Evolutionary conservation across 306 rosid species (phyloP), one percentile per base, ranked within the genome.

Genomic region (Citrullus colocynthis): DNA sequence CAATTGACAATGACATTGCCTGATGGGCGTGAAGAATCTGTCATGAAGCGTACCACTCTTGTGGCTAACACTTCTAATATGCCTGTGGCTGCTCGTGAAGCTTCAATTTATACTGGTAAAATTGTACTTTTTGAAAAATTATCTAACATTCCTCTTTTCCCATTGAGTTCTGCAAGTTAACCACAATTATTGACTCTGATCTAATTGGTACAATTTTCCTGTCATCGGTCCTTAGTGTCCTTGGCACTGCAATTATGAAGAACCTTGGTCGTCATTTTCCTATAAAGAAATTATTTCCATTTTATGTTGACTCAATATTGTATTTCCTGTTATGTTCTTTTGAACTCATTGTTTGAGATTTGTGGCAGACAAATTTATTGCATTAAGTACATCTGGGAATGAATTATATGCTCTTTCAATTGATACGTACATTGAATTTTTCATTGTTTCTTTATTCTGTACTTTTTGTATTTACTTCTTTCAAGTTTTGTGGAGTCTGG

Each of bases 11-110:
- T 96, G 99, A 96, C 99, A 79, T 86, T 96, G 85, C 99, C 99
- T 71, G 99, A 96, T 84, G 99, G 99, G 8, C 99, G 99, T 80
- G 99, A 96, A 88, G 99, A 96, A 86, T 96, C 99, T 86, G 99
- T 96, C 82, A 92, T 96, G 99, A 96, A 92, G 87, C 99, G 99
- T 58, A 96, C 99, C 32, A 96, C 99, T 52, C 93, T 96, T 44
- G 99, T 96, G 80, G 99, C 99, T 79, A 96, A 96, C 89, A 96
- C 99, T 83, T 96, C 99, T 76, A 96, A 96, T 84, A 96, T 96
- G 99, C 99, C 97, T 56, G 98, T 96, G 89, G 99, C 99, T 83
- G 99, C 99, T 85, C 99, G 99, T 84, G 99, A 96, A 86, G 99
- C 99, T 88, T 96, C 99, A 82, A 96, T 96, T 80, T 96, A 96